A percentile compares a stretch with the other conserved stretches of the same genome.
phyloP scores from a whole-genome alignment of 164 flowering plant species.

The Stephania yunnanensis region DNA sequence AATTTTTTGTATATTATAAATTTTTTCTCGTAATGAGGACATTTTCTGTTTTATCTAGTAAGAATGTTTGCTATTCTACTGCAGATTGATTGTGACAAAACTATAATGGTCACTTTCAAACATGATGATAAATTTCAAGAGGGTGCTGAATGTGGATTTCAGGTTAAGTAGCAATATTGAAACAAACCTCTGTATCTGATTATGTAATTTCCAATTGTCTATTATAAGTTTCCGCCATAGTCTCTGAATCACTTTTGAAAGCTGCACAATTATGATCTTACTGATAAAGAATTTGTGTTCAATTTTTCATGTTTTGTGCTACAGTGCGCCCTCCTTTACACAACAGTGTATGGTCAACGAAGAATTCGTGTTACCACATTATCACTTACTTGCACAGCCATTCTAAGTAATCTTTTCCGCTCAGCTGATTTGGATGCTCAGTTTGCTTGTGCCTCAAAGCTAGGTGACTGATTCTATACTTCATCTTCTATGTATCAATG shows the following conservation, averaged over 20 bases:
- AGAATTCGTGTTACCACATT: constrained; percentile 88
- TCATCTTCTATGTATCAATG: background rate
- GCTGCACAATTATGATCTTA: background rate
- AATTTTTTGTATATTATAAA: too few relatives aligned
- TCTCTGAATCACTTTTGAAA: background rate
- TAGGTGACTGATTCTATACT: constrained; percentile 47
- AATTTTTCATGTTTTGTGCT: constrained; percentile 1
- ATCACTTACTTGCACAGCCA: constrained; percentile 81
- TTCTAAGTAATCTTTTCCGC: constrained; percentile 81
- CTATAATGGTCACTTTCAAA: constrained; percentile 76
- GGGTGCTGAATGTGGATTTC: constrained; percentile 81
- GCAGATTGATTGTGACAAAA: constrained; percentile 97
- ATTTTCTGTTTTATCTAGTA: background rate
- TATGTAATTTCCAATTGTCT: background rate
- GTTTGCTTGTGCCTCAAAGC: constrained; percentile 78
- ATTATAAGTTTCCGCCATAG: background rate
- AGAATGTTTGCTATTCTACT: background rate
- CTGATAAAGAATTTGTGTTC: background rate
- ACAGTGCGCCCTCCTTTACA: constrained; percentile 99
- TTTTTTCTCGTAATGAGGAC: background rate
- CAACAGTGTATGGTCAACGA: constrained; percentile 93
- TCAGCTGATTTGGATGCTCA: constrained; percentile 94
- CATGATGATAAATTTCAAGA: constrained; percentile 88
- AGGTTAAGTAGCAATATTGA: constrained; percentile 33
- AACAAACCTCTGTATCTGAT: background rate